Percentiles rank a stretch among this genome's conserved stretches.
phyloP scores from a whole-genome alignment of 768 basidiomycete genomes.

The Lactarius pseudohatsudake region DNA sequence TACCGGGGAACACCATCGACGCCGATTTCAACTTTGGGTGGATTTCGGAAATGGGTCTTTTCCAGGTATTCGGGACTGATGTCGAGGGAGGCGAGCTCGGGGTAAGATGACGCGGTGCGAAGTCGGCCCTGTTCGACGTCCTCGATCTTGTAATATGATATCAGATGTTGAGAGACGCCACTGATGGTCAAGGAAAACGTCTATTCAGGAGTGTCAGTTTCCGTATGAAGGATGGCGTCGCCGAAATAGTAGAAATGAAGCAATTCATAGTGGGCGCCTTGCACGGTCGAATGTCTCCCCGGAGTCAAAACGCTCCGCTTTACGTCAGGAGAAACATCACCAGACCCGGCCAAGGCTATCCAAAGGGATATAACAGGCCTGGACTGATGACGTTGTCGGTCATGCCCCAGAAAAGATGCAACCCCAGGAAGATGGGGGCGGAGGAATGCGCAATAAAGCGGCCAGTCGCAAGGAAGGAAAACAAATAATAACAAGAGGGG shows the following conservation, averaged over 20 bases:
- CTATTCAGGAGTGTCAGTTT: slow-evolving; percentile 41
- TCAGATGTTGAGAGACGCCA: slow-evolving; percentile 86
- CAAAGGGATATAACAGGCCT: slow-evolving; percentile 11
- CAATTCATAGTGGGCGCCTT: slow-evolving; percentile 3
- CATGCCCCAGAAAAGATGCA: background rate
- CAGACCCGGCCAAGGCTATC: slow-evolving; percentile 11
- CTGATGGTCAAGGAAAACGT: slow-evolving; percentile 88
- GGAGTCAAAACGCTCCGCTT: slow-evolving; percentile 4
- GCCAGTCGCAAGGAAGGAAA: background rate
- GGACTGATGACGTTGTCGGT: slow-evolving; percentile 13
- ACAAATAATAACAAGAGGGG: slow-evolving; percentile 4
- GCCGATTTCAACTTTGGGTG: slow-evolving; percentile 85
- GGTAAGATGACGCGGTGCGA: slow-evolving; percentile 81
- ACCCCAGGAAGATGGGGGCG: background rate
- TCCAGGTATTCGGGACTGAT: slow-evolving; percentile 88
- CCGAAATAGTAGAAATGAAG: slow-evolving; percentile 11
- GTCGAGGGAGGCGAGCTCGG: slow-evolving; percentile 82
- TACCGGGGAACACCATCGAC: slow-evolving; percentile 81
- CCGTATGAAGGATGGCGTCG: slow-evolving; percentile 7
- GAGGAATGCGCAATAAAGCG: background rate
- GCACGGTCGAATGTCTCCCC: background rate
- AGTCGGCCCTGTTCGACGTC: slow-evolving; percentile 89
- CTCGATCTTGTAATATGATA: slow-evolving; percentile 91
- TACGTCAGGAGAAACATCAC: slow-evolving; percentile 20
- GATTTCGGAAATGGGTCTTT: slow-evolving; percentile 87